Conservation (phyloP, 1,284 basidiomycete genomes). For the Tilletia caries region DNA sequence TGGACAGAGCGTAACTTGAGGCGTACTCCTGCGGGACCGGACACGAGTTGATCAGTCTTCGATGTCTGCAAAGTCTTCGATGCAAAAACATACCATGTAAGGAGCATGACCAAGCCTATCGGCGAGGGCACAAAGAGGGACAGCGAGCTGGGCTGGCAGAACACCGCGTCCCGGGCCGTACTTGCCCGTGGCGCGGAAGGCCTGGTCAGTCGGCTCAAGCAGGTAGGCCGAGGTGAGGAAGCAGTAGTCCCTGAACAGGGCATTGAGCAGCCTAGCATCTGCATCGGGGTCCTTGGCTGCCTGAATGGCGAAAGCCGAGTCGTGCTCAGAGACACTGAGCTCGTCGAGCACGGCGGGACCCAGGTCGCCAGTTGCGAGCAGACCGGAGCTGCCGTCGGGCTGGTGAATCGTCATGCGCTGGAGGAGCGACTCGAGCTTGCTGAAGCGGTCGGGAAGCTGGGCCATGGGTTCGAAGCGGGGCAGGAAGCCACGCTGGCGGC, state of each 20-base stretch:
- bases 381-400: slow-evolving; percentile 34
- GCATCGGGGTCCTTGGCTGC: slow-evolving; percentile 18
- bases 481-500: slow-evolving; percentile 36
- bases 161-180: slow-evolving; percentile 36
- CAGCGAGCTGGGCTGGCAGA: slow-evolving; percentile 37
- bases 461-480: slow-evolving; percentile 40
- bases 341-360: slow-evolving; percentile 43
- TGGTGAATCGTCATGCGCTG: slow-evolving; percentile 49
- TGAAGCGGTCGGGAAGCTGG: slow-evolving; percentile 33
- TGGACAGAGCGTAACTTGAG: slow-evolving; percentile 41
- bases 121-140: slow-evolving; percentile 42
- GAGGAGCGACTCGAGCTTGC: slow-evolving; percentile 35
- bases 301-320: not conserved
- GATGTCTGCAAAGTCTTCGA: not conserved
- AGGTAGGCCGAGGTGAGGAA: slow-evolving; percentile 48
- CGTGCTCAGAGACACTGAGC: slow-evolving; percentile 30
- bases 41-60: no score
- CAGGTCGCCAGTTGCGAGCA: slow-evolving; percentile 45
- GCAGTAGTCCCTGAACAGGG: slow-evolving; percentile 51
- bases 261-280: slow-evolving; percentile 32
- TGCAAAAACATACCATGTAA: slow-evolving; percentile 25
- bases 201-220: slow-evolving; percentile 42
- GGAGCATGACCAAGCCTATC: slow-evolving; percentile 43
- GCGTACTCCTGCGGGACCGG: slow-evolving; percentile 29
- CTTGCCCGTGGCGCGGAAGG: slow-evolving; percentile 37